Percentiles rank a stretch among this genome's conserved stretches.
Evolutionary conservation across 306 rosid species (phyloP).

Genomic region (Corylus avellana): DNA sequence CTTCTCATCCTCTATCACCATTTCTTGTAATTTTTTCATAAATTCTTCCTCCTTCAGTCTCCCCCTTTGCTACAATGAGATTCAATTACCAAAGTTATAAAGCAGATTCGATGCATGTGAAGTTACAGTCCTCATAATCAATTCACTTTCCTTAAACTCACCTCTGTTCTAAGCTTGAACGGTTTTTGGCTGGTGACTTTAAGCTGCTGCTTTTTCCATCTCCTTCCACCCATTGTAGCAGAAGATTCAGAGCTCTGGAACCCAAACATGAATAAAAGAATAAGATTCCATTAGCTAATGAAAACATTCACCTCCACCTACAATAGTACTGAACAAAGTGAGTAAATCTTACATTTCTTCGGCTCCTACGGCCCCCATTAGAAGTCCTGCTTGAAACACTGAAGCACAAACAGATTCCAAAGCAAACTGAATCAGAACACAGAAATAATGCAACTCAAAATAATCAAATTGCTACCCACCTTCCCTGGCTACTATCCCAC

Average conservation of each 20-base stretch:
- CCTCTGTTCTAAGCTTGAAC: slow-evolving; percentile 94
- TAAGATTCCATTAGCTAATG: slow-evolving; percentile 4
- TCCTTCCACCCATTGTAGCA: slow-evolving; percentile 58
- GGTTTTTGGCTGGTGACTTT: slow-evolving; percentile 73
- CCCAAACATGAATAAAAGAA: slow-evolving; percentile 9
- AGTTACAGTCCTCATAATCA: background rate
- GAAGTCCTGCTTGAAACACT: slow-evolving; percentile 74
- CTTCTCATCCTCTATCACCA: slow-evolving; percentile 67
- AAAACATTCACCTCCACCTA: slow-evolving; percentile 14
- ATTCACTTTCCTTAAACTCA: slow-evolving; percentile 21
- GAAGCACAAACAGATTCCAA: slow-evolving; percentile 20
- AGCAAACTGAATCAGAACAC: slow-evolving; percentile 29
- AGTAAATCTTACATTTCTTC: slow-evolving; percentile 74
- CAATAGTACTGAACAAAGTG: background rate
- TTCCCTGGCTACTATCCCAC: slow-evolving; percentile 68
- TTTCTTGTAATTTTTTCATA: slow-evolving; percentile 69
- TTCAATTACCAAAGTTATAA: slow-evolving; percentile 25
- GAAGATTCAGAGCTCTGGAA: slow-evolving; percentile 76
- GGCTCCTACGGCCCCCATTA: slow-evolving; percentile 61
- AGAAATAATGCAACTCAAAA: background rate
- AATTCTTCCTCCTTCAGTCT: slow-evolving; percentile 79
- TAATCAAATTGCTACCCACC: slow-evolving; percentile 46
- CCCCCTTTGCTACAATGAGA: slow-evolving; percentile 77
- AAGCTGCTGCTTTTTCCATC: slow-evolving; percentile 67
- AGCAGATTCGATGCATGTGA: slow-evolving; percentile 8